Evolutionary conservation across 169 alveolate genomes (phyloP), one percentile per base, ranked within the genome.

Genomic region (Miamiensis avidus): DNA sequence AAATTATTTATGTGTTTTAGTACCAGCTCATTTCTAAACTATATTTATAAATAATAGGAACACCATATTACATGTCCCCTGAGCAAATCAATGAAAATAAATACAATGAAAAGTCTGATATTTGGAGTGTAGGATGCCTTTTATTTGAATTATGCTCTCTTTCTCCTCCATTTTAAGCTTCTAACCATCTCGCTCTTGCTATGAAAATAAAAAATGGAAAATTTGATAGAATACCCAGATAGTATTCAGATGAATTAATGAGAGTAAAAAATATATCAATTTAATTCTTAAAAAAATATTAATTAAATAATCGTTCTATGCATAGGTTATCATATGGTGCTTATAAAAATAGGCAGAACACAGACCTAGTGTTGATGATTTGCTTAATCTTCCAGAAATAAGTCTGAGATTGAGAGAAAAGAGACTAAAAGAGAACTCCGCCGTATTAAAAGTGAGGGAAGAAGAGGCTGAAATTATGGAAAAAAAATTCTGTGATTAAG

Each of bases 21-120:
- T 11, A 49, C 4, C 4, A 49, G 4, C 4, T 49, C 20, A 49
- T 49, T 49, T 11, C 4, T 49, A 49, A 11, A 49, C 69, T 11
- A 11, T 49, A 11, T 11, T 11, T 20, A 49, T 11, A 49, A 11
- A 11, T 49, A 49, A 11, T 49, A 49, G 90, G 96, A 27, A 95
- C 97, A 0, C 97, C 96, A 0, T 95, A 95, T 75, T 95, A 98
- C 91, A 98, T 99, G 99, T 96, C 99, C 76, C 99, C 99, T 0
- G 99, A 98, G 88, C 95, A 97, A 72, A 93, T 98, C 27, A 93
- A 95, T 31, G 98, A 97, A 65, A 94, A 95, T 81, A 95, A 95
- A 82, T 98, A 98, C 89, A 98, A 98, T 93, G 99, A 98, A 81
- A 95, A 95, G 82, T 91, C 95, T 74, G 97, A 95, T 86, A 93